Base-by-base conservation (phyloP, 2,329 filamentous ascomycete species). In the Paramyrothecium roridum region DNA sequence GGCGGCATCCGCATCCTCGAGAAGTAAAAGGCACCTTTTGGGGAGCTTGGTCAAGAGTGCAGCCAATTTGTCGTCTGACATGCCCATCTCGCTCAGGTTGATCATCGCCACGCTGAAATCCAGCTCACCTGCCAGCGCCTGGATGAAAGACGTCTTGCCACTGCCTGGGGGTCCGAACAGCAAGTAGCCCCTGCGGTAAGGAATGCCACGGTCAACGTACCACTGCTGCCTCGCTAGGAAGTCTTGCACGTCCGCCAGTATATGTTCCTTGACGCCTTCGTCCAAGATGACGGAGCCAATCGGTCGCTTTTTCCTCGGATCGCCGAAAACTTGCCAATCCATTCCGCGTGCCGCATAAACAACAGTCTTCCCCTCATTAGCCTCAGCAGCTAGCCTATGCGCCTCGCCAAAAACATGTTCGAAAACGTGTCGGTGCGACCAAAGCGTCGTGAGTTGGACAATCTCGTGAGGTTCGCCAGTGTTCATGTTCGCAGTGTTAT, bases 101-200 rank as follows among this genome's bases (percentile, higher is more conserved):
- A 97, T 80, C 75, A 96, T 93, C 52, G 93, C 92, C 63, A 97
- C 95, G 64, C 90, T 90, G 70, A 93, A 96, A 69, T 96, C 91
- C 55, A 97, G 74, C 66, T 95, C 87, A n/a, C 92, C 93, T 1
- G 95, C 95, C 46, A 99, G 76, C 1, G 95, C 93, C 72, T 97
- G 92, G 59, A 99, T 97, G 64, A 99, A 98, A 0, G 91, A 96
- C 57, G 89, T 97, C 77, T 96, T 98, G 37, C 91, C 96, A 46
- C 89, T 96, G 0, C 93, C 93, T 0, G 93, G 93, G 3, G 93
- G 92, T 0, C 93, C 93, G 65, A 95, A 91, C 0, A 97, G 81
- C 8, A 97, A 80, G 67, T 97, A 97, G 1, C 93, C 93, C 55
- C 93, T 80, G 19, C 93, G 85, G 66, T 97, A 97, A 0, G 93